phyloP scores from a whole-genome alignment of 2,329 filamentous ascomycete species.

The Thielaviopsis populi region DNA sequence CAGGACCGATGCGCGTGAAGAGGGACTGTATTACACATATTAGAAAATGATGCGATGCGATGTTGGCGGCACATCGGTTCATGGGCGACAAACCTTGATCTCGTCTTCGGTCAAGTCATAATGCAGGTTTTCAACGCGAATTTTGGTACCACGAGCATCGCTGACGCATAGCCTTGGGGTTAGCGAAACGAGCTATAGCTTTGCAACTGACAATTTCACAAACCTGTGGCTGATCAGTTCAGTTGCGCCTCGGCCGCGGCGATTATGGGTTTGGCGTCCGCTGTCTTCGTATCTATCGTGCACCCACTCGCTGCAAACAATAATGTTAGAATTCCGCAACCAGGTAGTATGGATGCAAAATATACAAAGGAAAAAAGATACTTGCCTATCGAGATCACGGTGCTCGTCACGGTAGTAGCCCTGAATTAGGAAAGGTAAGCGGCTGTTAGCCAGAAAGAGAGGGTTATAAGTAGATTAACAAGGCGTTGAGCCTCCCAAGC shows the following conservation, averaged over 20 bases:
- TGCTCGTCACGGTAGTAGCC: constrained; percentile 43
- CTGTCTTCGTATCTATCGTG: constrained; percentile 78
- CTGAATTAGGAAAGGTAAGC: constrained; percentile 32
- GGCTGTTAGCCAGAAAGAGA: constrained; percentile 9
- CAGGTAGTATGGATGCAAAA: neutral
- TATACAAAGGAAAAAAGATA: constrained; percentile 15
- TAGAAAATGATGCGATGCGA: neutral
- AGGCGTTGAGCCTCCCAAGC: constrained; percentile 1
- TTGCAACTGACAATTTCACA: neutral
- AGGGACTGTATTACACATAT: constrained; percentile 26
- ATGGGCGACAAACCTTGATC: constrained; percentile 44
- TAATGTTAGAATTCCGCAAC: neutral
- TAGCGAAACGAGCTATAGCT: neutral
- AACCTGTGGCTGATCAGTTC: constrained; percentile 11
- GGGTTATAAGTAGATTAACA: constrained; percentile 4
- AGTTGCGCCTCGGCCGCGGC: constrained; percentile 28
- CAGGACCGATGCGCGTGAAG: constrained; percentile 61
- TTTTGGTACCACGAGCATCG: constrained; percentile 46
- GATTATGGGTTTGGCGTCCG: constrained; percentile 33
- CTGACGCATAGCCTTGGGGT: constrained; percentile 24
- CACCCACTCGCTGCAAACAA: constrained; percentile 64
- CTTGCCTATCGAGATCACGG: constrained; percentile 56
- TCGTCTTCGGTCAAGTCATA: constrained; percentile 82
- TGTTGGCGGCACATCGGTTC: neutral
- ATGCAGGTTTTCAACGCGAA: constrained; percentile 80